A percentile compares a stretch with the other conserved stretches of the same genome.
Evolutionary conservation across 306 rosid genomes (phyloP).

Genomic region (Casuarina equisetifolia): DNA sequence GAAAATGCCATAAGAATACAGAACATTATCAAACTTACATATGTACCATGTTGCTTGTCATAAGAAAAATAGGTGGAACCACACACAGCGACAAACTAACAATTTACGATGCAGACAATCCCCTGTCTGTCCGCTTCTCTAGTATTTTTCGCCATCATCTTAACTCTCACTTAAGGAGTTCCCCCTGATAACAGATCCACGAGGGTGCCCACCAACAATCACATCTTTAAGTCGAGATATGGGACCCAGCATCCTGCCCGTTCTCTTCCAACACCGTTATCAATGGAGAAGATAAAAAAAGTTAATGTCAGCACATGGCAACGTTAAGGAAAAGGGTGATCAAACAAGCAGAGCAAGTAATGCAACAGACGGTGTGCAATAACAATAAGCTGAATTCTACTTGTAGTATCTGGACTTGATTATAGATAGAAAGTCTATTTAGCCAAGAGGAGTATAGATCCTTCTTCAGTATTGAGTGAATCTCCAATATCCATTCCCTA

Average conservation of each 20-base stretch:
- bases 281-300: neutral
- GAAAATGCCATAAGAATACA: neutral
- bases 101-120: constrained; percentile 14
- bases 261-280: constrained; percentile 40
- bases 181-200: constrained; percentile 61
- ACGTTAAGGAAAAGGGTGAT: neutral
- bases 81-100: constrained; percentile 32
- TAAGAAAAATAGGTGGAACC: constrained; percentile 36
- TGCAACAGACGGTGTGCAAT: neutral
- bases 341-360: neutral
- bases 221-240: constrained; percentile 78
- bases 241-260: constrained; percentile 65
- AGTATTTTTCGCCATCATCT: constrained; percentile 69
- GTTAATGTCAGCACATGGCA: constrained; percentile 18
- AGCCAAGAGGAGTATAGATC: neutral
- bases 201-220: constrained; percentile 73
- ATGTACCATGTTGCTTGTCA: constrained; percentile 25
- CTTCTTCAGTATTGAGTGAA: neutral
- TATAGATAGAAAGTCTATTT: neutral
- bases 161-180: constrained; percentile 50
- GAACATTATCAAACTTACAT: constrained; percentile 10
- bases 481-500: neutral
- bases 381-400: too few species aligned
- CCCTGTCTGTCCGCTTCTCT: constrained; percentile 12
- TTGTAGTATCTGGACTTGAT: neutral